Base-by-base conservation (phyloP, 352 stramenopile species). In the Phytopythium kandeliae region DNA sequence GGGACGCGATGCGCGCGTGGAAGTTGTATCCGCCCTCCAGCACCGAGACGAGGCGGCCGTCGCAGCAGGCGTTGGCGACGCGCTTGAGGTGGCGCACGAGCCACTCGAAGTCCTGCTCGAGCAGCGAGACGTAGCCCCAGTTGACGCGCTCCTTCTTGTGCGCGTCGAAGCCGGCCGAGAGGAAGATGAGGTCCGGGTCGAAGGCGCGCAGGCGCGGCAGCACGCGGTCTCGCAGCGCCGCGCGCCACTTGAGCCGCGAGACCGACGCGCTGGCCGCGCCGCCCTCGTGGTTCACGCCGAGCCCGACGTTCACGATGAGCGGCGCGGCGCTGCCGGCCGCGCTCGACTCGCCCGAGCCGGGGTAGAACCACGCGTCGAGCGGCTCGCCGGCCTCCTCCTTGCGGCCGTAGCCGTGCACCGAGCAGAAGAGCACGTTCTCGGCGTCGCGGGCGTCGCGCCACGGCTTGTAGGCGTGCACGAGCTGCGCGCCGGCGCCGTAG, bases 351-450 rank as follows among this genome's bases (percentile, higher is more conserved):
- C 81, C 81, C 4, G 81, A 92, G 16, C 78, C 78, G n/a, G 81
- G 81, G 36, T 90, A 92, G 45, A 92, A 90, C 81, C 78, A 92
- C n/a, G 71, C 70, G 19, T 75, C 45, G 44, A 76, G 36, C 21
- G 63, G 52, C 33, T 74, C 62, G 28, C 85, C 77, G 37, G 72
- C 61, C 48, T 81, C 63, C 9, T 89, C 78, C 44, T 92, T 90
- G 56, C 74, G 74, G 15, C 78, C 81, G 50, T 89, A 92, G 21
- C 78, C 74, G 50, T 92, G 77, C 15, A 92, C 69, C 4, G 89
- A 98, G 37, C 91, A 92, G 73, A 99, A 99, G 56, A 99, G 97
- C 5, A 98, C 91, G 63, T 98, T 91, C 9, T 97, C 78, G 2
- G 86, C 63, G 69, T 99, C 97, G 30, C 91, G 75, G 48, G 97